phyloP scores from a whole-genome alignment of 2,329 filamentous ascomycete species.

The Colletotrichum tropicale region DNA sequence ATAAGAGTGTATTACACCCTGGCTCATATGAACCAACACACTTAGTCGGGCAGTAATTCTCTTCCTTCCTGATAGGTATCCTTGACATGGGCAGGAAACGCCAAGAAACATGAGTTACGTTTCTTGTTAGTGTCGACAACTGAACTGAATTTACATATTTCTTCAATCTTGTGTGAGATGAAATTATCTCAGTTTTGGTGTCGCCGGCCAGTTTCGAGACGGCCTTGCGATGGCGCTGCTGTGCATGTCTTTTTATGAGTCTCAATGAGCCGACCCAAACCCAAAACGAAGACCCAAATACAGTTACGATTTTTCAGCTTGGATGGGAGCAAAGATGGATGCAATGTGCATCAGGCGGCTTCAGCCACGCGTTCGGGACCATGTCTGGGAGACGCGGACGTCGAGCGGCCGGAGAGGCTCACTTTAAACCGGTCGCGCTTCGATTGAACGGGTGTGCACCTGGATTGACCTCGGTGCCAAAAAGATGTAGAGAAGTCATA shows the following conservation, averaged over 20 bases:
- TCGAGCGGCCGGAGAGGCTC: fast-evolving
- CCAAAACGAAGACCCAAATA: not conserved
- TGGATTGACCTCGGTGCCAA: not conserved
- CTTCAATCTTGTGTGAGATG: too few relatives aligned
- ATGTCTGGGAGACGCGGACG: too few relatives aligned
- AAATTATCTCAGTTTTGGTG: not conserved
- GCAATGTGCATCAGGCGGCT: too few relatives aligned
- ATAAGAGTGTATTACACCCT: not conserved
- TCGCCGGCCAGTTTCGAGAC: not conserved
- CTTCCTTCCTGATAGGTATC: not conserved
- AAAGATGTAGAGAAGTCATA: not conserved
- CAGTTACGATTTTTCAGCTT: too few relatives aligned
- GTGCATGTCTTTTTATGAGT: not conserved
- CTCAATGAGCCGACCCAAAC: not conserved
- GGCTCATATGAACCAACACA: not conserved
- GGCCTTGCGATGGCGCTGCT: not conserved
- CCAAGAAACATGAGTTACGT: not conserved
- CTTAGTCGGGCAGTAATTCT: not conserved
- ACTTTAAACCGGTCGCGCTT: not conserved
- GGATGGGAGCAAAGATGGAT: too few relatives aligned
- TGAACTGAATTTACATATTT: too few relatives aligned
- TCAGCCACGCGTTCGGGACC: too few relatives aligned
- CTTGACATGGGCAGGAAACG: not conserved
- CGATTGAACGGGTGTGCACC: not conserved
- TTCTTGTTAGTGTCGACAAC: too few relatives aligned